A percentile compares a stretch with the other conserved stretches of the same genome.
phyloP scores from a whole-genome alignment of 345 rosid genomes.

The sweet orange (Citrus sinensis) region DNA sequence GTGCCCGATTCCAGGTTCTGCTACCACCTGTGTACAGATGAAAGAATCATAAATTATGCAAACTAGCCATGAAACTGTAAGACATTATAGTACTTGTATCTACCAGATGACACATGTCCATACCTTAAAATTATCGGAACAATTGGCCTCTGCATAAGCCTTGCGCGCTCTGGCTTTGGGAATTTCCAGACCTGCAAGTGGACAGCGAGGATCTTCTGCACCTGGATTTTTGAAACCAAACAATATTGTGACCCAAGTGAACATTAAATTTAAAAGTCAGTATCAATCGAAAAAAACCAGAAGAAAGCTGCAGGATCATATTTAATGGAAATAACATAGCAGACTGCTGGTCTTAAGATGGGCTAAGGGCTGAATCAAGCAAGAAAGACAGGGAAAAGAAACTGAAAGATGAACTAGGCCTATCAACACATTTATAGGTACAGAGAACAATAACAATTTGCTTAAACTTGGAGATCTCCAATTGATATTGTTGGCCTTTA shows the following conservation, averaged over 20 bases:
- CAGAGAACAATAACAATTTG: background rate
- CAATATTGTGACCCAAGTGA: background rate
- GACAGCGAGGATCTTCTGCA: slow-evolving; percentile 78
- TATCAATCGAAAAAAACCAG: background rate
- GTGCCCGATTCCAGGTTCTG: slow-evolving; percentile 70
- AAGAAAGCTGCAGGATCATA: background rate
- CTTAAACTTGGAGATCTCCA: background rate
- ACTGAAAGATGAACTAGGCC: background rate
- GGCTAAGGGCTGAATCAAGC: background rate
- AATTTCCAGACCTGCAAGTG: slow-evolving; percentile 55
- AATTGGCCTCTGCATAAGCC: slow-evolving; percentile 42
- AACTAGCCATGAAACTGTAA: background rate
- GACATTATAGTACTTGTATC: background rate
- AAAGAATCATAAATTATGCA: background rate
- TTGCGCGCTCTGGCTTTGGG: slow-evolving; percentile 39
- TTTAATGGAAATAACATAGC: background rate
- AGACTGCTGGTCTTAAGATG: background rate
- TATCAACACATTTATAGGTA: background rate
- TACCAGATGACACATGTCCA: background rate
- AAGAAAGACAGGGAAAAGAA: background rate
- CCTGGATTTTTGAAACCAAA: slow-evolving; percentile 38
- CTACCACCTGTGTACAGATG: slow-evolving; percentile 42
- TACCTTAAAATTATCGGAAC: slow-evolving; percentile 55
- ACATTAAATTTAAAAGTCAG: background rate
- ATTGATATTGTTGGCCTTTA: background rate